These are phyloP conservation scores for Neurospora discreta DNA, from an alignment of 495 filamentous ascomycete species.

Conservation along the genomic window DNA sequence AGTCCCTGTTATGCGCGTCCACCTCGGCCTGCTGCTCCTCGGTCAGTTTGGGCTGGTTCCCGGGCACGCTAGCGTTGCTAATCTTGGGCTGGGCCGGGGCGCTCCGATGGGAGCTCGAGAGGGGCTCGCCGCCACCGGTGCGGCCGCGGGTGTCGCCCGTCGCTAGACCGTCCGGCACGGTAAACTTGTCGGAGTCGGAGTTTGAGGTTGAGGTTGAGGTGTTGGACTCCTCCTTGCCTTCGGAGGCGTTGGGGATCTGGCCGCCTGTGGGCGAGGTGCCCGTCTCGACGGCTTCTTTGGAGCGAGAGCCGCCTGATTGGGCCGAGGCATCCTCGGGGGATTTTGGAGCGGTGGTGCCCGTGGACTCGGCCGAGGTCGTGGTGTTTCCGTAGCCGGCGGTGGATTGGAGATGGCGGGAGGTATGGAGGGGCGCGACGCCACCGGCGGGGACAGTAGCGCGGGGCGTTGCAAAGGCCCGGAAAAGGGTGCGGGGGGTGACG, in stretches of 20 bases:
- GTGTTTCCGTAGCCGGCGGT: neutral
- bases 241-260: neutral
- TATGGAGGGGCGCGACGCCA: neutral
- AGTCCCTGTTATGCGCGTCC: conserved; percentile 39
- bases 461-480: neutral
- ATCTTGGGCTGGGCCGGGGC: conserved; percentile 36
- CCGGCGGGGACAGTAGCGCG: neutral
- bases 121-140: conserved; percentile 28
- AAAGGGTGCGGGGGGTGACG: neutral
- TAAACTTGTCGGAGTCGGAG: neutral
- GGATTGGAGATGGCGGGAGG: neutral
- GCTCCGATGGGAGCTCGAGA: conserved; percentile 26
- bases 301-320: conserved; percentile 32
- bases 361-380: conserved; percentile 18
- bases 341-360: conserved; percentile 21
- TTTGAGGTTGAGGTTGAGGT: neutral
- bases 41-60: conserved; percentile 22
- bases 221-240: neutral
- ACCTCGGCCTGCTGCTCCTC: conserved; percentile 39
- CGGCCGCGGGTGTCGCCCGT: conserved; percentile 22
- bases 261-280: conserved; percentile 13
- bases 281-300: conserved; percentile 27
- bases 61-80: conserved; percentile 27
- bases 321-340: conserved; percentile 30
- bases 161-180: conserved; percentile 15